Evolutionary conservation across 2,329 filamentous ascomycete genomes (phyloP).

Genomic region (Macrophomina pseudophaseolina): DNA sequence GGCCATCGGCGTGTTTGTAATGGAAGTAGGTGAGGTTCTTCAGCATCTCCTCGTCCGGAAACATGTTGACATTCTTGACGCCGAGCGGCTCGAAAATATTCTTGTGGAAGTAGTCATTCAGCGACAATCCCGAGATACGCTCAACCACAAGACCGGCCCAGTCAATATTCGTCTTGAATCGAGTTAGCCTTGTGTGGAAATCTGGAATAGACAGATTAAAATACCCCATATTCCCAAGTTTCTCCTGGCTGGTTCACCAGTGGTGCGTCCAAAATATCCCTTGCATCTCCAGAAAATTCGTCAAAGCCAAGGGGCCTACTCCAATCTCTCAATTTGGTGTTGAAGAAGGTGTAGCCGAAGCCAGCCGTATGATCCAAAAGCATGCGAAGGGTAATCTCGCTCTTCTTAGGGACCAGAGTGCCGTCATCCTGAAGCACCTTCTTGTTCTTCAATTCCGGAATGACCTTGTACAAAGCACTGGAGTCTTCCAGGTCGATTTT

Average conservation of each 20-base stretch:
- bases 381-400: conserved; percentile 57
- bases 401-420: conserved; percentile 45
- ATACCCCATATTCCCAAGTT: conserved; percentile 62
- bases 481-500: conserved; percentile 43
- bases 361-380: conserved; percentile 57
- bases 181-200: not conserved
- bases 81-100: conserved; percentile 54
- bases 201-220: conserved; percentile 14
- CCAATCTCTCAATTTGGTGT: conserved; percentile 48
- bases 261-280: conserved; percentile 57
- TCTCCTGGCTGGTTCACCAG: conserved; percentile 68
- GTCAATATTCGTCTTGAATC: conserved; percentile 54
- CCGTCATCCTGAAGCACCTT: conserved; percentile 46
- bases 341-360: conserved; percentile 57
- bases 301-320: conserved; percentile 58
- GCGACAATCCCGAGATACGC: conserved; percentile 47
- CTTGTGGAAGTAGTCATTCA: conserved; percentile 54
- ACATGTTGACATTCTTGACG: conserved; percentile 60
- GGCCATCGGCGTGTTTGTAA: conserved; percentile 52
- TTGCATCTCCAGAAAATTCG: conserved; percentile 61
- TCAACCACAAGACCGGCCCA: conserved; percentile 57
- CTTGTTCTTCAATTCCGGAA: conserved; percentile 47
- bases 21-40: conserved; percentile 63
- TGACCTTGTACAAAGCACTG: conserved; percentile 38
- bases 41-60: conserved; percentile 61